A percentile compares a stretch with the other conserved stretches of the same genome.
phyloP scores from a whole-genome alignment of 345 rosid genomes.

The Eucalyptus marginata region DNA sequence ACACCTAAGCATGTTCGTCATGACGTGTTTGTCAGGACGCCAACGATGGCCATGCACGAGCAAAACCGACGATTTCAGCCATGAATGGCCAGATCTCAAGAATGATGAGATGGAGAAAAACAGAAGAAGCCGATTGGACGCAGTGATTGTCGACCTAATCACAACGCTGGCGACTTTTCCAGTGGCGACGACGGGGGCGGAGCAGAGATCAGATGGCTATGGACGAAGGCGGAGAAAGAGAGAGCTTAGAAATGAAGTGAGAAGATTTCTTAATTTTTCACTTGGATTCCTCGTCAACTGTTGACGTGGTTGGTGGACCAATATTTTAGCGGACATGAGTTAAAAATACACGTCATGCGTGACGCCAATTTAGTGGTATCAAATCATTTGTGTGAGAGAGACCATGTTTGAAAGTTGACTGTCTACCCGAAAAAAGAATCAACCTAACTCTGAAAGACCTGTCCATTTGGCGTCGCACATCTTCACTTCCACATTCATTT shows the following conservation, averaged over 20 bases:
- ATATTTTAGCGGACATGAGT: neutral
- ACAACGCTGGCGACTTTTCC: neutral
- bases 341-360: neutral
- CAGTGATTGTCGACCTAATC: neutral
- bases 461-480: neutral
- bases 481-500: neutral
- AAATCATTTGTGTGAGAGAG: neutral
- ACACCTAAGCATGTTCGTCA: too few relatives aligned
- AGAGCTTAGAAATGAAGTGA: neutral
- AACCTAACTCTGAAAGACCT: neutral
- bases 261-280: neutral
- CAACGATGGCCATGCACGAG: neutral
- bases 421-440: neutral
- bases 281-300: neutral
- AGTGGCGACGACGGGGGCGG: neutral
- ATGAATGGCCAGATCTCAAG: neutral
- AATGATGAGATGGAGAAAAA: neutral
- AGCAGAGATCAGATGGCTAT: neutral
- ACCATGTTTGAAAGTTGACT: neutral
- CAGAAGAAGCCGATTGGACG: neutral
- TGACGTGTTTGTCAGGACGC: neutral
- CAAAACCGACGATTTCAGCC: neutral
- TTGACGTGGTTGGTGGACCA: neutral
- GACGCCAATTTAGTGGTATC: neutral
- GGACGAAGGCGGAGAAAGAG: neutral